Conservation (phyloP, 148 eudicot genomes). For the Salicornia ramosissima region DNA sequence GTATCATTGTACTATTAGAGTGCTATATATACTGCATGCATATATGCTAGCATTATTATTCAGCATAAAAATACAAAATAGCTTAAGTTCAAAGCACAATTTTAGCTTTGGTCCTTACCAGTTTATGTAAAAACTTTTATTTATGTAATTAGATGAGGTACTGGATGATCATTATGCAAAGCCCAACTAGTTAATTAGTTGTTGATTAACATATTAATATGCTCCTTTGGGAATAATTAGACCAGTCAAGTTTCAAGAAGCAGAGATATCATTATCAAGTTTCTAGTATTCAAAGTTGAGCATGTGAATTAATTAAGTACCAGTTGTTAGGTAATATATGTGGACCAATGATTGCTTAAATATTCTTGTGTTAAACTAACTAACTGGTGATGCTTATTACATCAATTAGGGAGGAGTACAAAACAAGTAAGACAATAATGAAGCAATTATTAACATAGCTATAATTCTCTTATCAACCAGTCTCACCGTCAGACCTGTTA, state of each 20-base stretch:
- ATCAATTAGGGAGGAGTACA: conserved; percentile 9
- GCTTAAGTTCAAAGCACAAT: neutral
- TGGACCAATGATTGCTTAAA: conserved; percentile 14
- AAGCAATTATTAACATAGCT: too few relatives aligned
- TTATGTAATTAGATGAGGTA: too few relatives aligned
- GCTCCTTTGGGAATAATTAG: neutral
- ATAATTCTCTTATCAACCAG: too few relatives aligned
- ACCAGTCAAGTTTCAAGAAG: neutral
- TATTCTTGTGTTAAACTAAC: neutral
- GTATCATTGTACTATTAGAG: too few relatives aligned
- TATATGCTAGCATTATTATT: too few relatives aligned
- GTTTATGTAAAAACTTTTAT: too few relatives aligned
- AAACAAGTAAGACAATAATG: neutral
- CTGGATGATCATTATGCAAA: too few relatives aligned
- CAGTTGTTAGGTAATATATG: neutral
- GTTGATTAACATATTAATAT: too few relatives aligned
- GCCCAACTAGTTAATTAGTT: too few relatives aligned
- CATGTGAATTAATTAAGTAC: neutral
- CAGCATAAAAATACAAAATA: neutral
- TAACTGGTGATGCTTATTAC: neutral
- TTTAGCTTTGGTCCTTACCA: neutral
- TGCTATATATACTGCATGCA: too few relatives aligned
- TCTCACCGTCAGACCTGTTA: too few relatives aligned
- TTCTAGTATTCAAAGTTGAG: neutral
- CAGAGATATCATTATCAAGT: neutral